These are phyloP conservation scores for Plasmodium reichenowi DNA, from an alignment of 169 alveolate genomes.

Conservation along the genomic window DNA sequence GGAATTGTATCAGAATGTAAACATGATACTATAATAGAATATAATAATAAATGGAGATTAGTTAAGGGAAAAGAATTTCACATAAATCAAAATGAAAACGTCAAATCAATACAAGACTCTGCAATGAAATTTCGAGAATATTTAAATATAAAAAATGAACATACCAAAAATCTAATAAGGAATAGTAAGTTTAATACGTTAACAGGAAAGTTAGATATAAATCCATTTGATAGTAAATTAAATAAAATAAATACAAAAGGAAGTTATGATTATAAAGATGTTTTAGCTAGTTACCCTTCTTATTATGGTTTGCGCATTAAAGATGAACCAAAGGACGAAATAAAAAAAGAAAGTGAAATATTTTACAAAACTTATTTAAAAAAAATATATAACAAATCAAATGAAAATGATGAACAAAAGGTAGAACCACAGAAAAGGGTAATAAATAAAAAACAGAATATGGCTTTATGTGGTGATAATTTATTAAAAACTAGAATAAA, in stretches of 20 bases:
- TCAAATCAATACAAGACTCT: conserved; percentile 57
- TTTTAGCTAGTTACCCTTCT: conserved; percentile 21
- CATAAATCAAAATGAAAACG: conserved; percentile 42
- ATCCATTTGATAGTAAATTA: conserved; percentile 14
- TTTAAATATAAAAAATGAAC: conserved; percentile 46
- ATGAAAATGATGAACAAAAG: conserved; percentile 3
- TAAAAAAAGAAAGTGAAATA: not conserved
- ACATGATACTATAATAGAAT: conserved; percentile 73
- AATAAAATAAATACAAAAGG: conserved; percentile 4
- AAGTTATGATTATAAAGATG: conserved; percentile 43
- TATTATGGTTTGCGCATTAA: conserved; percentile 17
- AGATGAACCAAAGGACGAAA: not conserved
- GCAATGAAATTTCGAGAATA: conserved; percentile 41
- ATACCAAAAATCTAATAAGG: conserved; percentile 44
- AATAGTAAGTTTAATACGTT: conserved; percentile 42
- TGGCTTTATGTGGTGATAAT: conserved; percentile 63
- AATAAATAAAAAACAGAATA: conserved; percentile 29
- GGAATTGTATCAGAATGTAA: conserved; percentile 63
- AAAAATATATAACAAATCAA: not conserved
- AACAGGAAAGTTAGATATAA: conserved; percentile 61
- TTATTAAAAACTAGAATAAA: conserved; percentile 26
- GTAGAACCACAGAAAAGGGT: conserved; percentile 14
- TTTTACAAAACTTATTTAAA: not conserved
- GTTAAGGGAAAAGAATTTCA: conserved; percentile 52
- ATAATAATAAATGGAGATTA: conserved; percentile 72